Base-by-base conservation (phyloP, 1,284 basidiomycete species). In the Vanrija sp. region DNA sequence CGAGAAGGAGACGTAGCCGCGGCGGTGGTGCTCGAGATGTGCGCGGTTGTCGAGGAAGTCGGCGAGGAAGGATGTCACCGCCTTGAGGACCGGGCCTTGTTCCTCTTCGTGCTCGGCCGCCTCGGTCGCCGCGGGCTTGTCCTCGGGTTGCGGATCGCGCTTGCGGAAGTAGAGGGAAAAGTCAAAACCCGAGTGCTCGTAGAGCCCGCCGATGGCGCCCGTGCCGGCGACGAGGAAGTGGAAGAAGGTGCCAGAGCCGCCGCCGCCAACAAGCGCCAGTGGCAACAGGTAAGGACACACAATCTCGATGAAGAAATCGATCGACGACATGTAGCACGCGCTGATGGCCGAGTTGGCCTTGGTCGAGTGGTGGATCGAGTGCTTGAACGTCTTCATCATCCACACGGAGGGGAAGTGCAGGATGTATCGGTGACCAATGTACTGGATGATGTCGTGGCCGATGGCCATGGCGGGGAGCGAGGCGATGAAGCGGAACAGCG, bases 261-360 rank as follows among this genome's bases (percentile, higher is more conserved):
- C 44, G 26, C 44, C 44, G 16, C 44, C 44, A 3, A 46, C 44
- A n/a, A 46, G 21, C 23, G 44, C 28, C 18, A 46, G 44, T 12
- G 44, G 44, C 16, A 46, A 21, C 21, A 46, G 44, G 44, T 46
- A 46, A 15, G 44, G 44, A 16, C 21, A 26, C 1, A 46, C 44
- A 26, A 46, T 46, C 44, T 46, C 44, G 44, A 46, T 21, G 44
- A 46, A 46, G 44, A 46, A 46, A 16, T 46, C 44, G 44, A 26
- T 21, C n/a, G 23, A 21, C 44, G 44, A 46, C 44, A 46, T 46
- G 44, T 46, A 46, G 26, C 44, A 46, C 8, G 44, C 44, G 26
- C 44, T 46, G 28, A 46, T 46, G 21, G 44, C 44, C 10, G 21
- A 25, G 44, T 21, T 46, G 14, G 44, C 44, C 16, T 26, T 26